Evolutionary conservation across 352 stramenopile species (phyloP), one percentile per base, ranked within the genome.

Genomic region (Phytophthora niederhauseri): DNA sequence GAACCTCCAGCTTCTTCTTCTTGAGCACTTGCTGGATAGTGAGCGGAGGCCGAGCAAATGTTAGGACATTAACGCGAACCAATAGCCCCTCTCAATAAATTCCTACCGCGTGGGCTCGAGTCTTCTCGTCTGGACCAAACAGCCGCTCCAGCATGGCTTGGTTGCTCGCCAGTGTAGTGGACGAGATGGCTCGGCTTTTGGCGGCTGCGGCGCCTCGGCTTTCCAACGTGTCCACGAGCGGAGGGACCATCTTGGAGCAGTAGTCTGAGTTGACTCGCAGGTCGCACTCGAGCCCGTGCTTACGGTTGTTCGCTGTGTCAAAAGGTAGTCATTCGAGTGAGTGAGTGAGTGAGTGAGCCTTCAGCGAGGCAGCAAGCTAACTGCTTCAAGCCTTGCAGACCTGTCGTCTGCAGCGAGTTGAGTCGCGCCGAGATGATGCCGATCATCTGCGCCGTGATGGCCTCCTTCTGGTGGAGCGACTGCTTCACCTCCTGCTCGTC

Each of bases 401-500:
- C 81, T 43, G 89, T 78, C 36, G 81, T 85, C 43, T 91, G 85
- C 36, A 94, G 72, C 43, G 82, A 85, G 30, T 85, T 77, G 20
- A 94, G 72, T 6, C 85, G 75, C 20, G 80, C 75, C 15, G 84
- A 91, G 52, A 94, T 87, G 69, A 94, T 91, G 30, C 77, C 82
- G 55, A 94, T 94, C 84, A 94, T 94, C 64, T 94, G 85, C 24
- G 81, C 76, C 17, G 85, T 92, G 58, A 94, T 83, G 2, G 80
- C 82, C 45, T 90, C 85, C 61, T 94, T 94, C 66, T 94, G 84
- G 28, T 85, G 75, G 52, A 90, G 68, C 53, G 85, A 86, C 62
- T 90, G 79, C 63, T 90, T 85, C 28, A 80, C 53, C 26, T 80
- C 72, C 38, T 61, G 56, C 9, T 82, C 70, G 6, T 79, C 73